Base-by-base conservation (phyloP, 108 stramenopile species). In the Cyclotella choctawhatcheeana region DNA sequence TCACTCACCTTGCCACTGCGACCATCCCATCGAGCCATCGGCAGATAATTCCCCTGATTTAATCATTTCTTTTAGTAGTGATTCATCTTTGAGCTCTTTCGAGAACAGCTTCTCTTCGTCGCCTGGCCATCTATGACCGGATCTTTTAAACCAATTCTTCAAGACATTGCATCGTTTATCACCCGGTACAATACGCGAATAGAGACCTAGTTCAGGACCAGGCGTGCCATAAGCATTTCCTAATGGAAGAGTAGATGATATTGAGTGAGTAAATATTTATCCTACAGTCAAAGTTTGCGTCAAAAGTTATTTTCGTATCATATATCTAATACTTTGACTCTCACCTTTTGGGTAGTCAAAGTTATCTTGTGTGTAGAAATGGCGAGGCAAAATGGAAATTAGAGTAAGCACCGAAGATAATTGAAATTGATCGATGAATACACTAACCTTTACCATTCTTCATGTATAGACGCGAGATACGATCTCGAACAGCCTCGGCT, bases 1-100 rank as follows among this genome's bases (percentile, higher is more conserved):
- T n/a, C n/a, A n/a, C n/a, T n/a, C n/a, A n/a, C n/a, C 74, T 30
- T 76, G 66, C 74, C 74, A 76, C 37, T 76, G 74, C 1, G 66
- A 67, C 66, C 35, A 43, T 20, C 74, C 66, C 58, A 76, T 67
- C 4, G n/a, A 1, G 20, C 30, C 52, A 0, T 52, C 33, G 27
- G 20, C 60, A 8, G 22, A 17, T 14, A 76, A 29, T 18, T 61
- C 66, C 30, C 67, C 67, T 0, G 25, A 27, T 33, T 61, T 12
- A 1, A 54, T 35, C 64, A 67, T 30, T 30, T 56, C 55, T 0
- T 56, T 10, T n/a, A 56, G 29, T 14, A 30, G n/a, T 1, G 51
- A 24, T n/a, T 29, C 30, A 10, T 56, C 31, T 29, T 29, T 29
- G 29, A 31, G n/a, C 30, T 56, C 55, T 30, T 29, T 0, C 1